Percentiles rank a stretch among this genome's conserved stretches.
Conservation (phyloP, 352 stramenopile genomes). For the Phytophthora quininea region DNA sequence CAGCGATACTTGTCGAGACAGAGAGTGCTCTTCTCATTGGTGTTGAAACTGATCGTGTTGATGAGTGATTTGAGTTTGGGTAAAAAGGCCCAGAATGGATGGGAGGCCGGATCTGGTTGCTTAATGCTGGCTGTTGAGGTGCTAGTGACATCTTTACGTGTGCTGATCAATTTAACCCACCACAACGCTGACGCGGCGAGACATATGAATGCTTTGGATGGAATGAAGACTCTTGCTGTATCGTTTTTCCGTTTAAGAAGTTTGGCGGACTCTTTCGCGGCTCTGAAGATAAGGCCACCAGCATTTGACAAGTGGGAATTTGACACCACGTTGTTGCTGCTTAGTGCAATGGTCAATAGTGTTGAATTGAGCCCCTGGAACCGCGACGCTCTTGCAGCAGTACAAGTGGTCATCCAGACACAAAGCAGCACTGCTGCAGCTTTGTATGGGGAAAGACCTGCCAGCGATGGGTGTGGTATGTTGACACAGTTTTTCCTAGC, state of each 20-base stretch:
- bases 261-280: slow-evolving; percentile 4
- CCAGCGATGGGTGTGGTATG: slow-evolving; percentile 35
- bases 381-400: slow-evolving; percentile 38
- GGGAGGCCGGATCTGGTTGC: slow-evolving; percentile 33
- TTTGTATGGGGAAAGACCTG: background rate
- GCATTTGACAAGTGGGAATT: slow-evolving; percentile 59
- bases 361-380: slow-evolving; percentile 69
- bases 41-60: slow-evolving; percentile 44
- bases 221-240: slow-evolving; percentile 50
- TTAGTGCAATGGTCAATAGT: slow-evolving; percentile 78
- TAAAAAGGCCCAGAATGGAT: slow-evolving; percentile 17
- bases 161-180: slow-evolving; percentile 85
- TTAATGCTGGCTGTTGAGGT: slow-evolving; percentile 48
- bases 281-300: background rate
- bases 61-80: slow-evolving; percentile 50
- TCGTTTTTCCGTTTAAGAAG: slow-evolving; percentile 50
- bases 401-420: background rate
- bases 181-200: slow-evolving; percentile 57
- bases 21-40: slow-evolving; percentile 37
- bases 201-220: slow-evolving; percentile 42
- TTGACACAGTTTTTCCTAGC: slow-evolving; percentile 59
- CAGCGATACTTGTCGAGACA: slow-evolving; percentile 55
- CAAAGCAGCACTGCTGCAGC: background rate
- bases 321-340: slow-evolving; percentile 58
- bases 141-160: slow-evolving; percentile 51